phyloP scores from a whole-genome alignment of 371 early-diverging fungal genomes.

The Lichtheimia corymbifera region DNA sequence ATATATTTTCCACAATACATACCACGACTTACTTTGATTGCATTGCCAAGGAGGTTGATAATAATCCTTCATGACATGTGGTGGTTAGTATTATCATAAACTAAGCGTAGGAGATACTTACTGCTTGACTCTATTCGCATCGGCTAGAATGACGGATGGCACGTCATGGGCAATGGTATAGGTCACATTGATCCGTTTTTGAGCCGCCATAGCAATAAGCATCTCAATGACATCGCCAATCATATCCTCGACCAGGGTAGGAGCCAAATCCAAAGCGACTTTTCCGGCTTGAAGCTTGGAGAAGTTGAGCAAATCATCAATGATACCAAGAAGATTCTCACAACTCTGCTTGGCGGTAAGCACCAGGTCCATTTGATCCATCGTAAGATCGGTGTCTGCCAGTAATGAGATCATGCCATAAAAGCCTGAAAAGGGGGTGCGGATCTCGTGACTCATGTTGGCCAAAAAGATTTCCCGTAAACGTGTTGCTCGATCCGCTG shows the following conservation, averaged over 20 bases:
- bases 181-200: constrained; percentile 48
- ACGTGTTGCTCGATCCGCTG: constrained; percentile 39
- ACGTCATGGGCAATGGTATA: constrained; percentile 41
- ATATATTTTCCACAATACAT: neutral
- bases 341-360: constrained; percentile 60
- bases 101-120: constrained; percentile 14
- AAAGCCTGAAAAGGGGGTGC: constrained; percentile 61
- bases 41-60: constrained; percentile 42
- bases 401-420: constrained; percentile 60
- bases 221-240: constrained; percentile 58
- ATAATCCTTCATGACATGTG: constrained; percentile 19
- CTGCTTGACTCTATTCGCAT: constrained; percentile 48
- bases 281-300: constrained; percentile 66
- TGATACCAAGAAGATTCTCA: constrained; percentile 58
- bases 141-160: constrained; percentile 40
- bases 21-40: constrained; percentile 22
- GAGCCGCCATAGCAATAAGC: constrained; percentile 53
- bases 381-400: constrained; percentile 39
- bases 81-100: neutral
- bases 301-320: constrained; percentile 65
- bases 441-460: constrained; percentile 59
- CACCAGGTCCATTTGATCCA: constrained; percentile 53
- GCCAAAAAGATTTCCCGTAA: constrained; percentile 57
- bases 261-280: constrained; percentile 49
- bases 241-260: constrained; percentile 51